Evolutionary conservation across 2,329 filamentous ascomycete genomes (phyloP), one percentile per base, ranked within the genome.

Genomic region (Fusarium lyarnte): DNA sequence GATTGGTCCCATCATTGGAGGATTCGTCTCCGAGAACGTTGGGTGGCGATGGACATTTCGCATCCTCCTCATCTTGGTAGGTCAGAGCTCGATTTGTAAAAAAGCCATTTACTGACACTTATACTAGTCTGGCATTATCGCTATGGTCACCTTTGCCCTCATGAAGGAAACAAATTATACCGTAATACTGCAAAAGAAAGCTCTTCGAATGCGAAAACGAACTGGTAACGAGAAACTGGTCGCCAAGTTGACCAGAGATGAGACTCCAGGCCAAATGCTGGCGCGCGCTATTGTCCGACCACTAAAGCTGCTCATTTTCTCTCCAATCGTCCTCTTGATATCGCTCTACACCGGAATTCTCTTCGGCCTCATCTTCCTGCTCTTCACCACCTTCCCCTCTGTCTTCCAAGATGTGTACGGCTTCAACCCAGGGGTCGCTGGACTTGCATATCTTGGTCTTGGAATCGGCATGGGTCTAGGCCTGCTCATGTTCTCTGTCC

Each of bases 31-130:
- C 1, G 78, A 85, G 27, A 80, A 80, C 1, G 82, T 84, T 7
- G 85, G 85, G 6, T 87, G 86, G 85, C 79, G 85, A 5, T 87
- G 87, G 85, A 81, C 82, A 7, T 84, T 83, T 57, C 87, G 85
- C 81, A 81, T 88, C 36, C 80, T 87, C 10, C 74, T 87, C 29
- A 87, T 88, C 58, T 13, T 77, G 5, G 76, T 74, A 38, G 59
- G 43, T 5, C 16, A 11, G 3, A 2, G 3, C 7, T 21, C 21
- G 6, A 19, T 3, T 3, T 4, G 4, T 8, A 11, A 13, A 31
- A 3, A 13, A 13, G 29, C 6, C 4, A 9, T 17, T 5, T 25
- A 8, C 27, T 62, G 6, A 62, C 5, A 19, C 1, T 14, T 4
- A 5, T 12, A 16, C 2, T 3, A 63, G 62, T 63, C 58, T 9